Percentiles rank a stretch among this genome's conserved stretches.
These are phyloP conservation scores for Cutaneotrichosporon mucoides DNA, from an alignment of 1,284 basidiomycete genomes.

Conservation along the genomic window DNA sequence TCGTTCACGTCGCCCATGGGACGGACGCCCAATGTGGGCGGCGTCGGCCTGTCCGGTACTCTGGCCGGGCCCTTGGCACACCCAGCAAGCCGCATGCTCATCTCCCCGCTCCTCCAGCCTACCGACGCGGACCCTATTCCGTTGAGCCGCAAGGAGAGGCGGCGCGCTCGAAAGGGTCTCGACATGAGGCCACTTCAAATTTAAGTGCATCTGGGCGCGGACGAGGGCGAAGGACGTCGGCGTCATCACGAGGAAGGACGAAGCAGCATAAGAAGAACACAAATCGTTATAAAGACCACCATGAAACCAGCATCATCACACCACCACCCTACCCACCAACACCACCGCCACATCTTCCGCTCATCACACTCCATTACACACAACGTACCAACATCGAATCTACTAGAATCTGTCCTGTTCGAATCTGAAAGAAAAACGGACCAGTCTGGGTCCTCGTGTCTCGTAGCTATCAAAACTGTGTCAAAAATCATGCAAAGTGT, in stretches of 20 bases:
- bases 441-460: not conserved
- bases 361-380: no score
- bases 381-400: no score
- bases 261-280: not conserved
- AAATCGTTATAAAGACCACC: not conserved
- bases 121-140: slow-evolving; percentile 6
- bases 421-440: not conserved
- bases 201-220: not conserved
- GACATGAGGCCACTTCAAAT: slow-evolving; percentile 18
- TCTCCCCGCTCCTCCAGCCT: slow-evolving; percentile 18
- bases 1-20: slow-evolving; percentile 8
- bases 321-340: not conserved
- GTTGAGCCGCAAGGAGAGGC: slow-evolving; percentile 19
- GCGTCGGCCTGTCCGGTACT: slow-evolving; percentile 10
- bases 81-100: slow-evolving; percentile 19
- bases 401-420: no score
- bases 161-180: slow-evolving; percentile 9
- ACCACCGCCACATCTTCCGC: no score
- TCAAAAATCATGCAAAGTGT: not conserved
- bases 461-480: slow-evolving; percentile 2
- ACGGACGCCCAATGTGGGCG: slow-evolving; percentile 1
- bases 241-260: not conserved
- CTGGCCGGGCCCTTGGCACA: slow-evolving; percentile 15
- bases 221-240: not conserved
- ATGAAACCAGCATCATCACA: slow-evolving; percentile 2